Conservation (phyloP, 2,329 filamentous ascomycete genomes). For the Ceratocystis smalleyi region DNA sequence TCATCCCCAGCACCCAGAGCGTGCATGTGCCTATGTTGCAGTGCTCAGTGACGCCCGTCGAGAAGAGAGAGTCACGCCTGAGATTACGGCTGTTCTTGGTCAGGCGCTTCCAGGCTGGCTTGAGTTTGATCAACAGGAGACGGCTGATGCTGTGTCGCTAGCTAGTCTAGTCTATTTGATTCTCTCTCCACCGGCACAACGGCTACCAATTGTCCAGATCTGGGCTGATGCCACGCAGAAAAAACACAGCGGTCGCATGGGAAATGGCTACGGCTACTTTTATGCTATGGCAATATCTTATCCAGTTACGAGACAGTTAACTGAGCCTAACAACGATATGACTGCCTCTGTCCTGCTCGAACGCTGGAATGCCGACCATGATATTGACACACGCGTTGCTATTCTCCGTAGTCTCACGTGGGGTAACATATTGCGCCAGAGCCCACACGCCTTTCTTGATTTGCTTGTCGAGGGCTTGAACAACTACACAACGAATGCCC, state of each 20-base stretch:
- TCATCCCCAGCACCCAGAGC: background rate
- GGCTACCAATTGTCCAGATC: constrained; percentile 27
- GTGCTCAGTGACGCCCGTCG: constrained; percentile 17
- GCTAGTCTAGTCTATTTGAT: constrained; percentile 37
- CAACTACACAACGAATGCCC: constrained; percentile 79
- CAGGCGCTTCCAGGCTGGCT: constrained; percentile 26
- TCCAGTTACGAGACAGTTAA: constrained; percentile 24
- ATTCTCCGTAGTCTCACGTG: constrained; percentile 40
- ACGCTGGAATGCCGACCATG: constrained; percentile 36
- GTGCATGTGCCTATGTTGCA: constrained; percentile 16
- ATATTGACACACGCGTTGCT: constrained; percentile 38
- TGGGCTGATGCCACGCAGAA: constrained; percentile 33
- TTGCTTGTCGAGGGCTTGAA: constrained; percentile 49
- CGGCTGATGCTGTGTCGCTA: constrained; percentile 33
- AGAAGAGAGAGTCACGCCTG: background rate
- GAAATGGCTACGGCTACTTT: constrained; percentile 36
- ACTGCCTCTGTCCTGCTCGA: constrained; percentile 33
- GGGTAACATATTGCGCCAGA: constrained; percentile 30
- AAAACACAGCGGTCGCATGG: constrained; percentile 24
- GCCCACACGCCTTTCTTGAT: constrained; percentile 28
- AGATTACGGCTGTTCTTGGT: constrained; percentile 2
- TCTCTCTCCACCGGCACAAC: constrained; percentile 26
- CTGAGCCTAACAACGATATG: constrained; percentile 19
- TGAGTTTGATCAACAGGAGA: constrained; percentile 34
- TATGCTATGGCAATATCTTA: constrained; percentile 38